Percentiles rank a stretch among this genome's conserved stretches.
Evolutionary conservation across 805 yeast species (phyloP).

Genomic region (Groenewaldozyma salmanticensis): DNA sequence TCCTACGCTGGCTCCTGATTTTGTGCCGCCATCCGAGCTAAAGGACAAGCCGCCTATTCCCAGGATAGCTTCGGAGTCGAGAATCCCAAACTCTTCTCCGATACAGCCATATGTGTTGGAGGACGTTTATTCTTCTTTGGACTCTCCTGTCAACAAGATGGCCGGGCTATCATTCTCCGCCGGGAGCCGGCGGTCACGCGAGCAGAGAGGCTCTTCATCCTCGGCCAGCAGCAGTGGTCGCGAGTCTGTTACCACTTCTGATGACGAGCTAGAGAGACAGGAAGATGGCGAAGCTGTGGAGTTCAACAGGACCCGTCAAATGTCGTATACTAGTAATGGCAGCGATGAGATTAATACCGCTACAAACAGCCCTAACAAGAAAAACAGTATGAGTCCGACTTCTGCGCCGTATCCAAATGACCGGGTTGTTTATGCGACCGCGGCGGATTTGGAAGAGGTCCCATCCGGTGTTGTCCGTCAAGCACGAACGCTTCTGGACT

Average conservation of each 20-base stretch:
- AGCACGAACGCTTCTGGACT: constrained; percentile 57
- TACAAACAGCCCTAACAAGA: too few species aligned
- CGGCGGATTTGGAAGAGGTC: constrained; percentile 90
- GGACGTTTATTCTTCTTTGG: too few species aligned
- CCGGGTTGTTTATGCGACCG: neutral
- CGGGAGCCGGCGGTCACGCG: too few species aligned
- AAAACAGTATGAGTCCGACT: too few species aligned
- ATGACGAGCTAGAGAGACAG: neutral
- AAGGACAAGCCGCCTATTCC: constrained; percentile 31
- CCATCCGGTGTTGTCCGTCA: constrained; percentile 92
- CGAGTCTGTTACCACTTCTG: neutral
- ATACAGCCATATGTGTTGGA: constrained; percentile 73
- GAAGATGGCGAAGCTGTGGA: constrained; percentile 3
- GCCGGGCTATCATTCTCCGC: too few species aligned
- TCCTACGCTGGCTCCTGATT: constrained; percentile 86
- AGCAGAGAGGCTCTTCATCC: too few species aligned
- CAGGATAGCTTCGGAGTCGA: constrained; percentile 20
- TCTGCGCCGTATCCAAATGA: too few species aligned
- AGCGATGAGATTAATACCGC: too few species aligned
- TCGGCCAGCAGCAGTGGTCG: neutral
- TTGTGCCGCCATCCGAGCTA: constrained; percentile 71
- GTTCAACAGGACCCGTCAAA: neutral
- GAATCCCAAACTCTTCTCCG: constrained; percentile 56
- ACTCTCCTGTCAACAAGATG: too few species aligned
- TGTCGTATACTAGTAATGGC: too few species aligned